Evolutionary conservation across 805 yeast species (phyloP), one percentile per base, ranked within the genome.

Genomic region (Spathaspora arborariae): DNA sequence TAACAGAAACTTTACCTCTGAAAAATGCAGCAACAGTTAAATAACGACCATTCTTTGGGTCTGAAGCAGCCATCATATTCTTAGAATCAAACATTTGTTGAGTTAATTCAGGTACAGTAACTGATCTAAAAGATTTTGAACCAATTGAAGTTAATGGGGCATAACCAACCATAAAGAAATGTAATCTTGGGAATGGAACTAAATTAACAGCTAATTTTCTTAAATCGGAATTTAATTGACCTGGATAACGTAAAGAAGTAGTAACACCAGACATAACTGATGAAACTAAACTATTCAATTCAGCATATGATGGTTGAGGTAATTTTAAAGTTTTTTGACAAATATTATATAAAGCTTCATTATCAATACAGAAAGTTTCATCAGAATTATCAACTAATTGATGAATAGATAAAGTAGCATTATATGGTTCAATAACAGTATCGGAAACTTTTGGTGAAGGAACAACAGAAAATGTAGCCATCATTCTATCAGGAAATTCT

Each of bases 231-330:
- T 90, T 90, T 65, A 90, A 81, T 74, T 90, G 96, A 63, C 97
- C 96, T 51, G 97, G 97, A 76, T 84, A 90, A 71, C 97, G 85
- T 60, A 90, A 77, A 16, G 96, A 87, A 16, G 97, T 90, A 45
- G 97, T 90, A 48, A 90, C 91, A 72, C 97, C 97, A 18, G 94
- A 84, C 97, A 90, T 90, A 48, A 90, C 97, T 39, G 89, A 80
- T 13, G 96, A 85, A 30, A 90, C 94, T 64, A 90, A 78, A 57
- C 78, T 78, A 72, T 90, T 90, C 62, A 90, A 78, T 62, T 90
- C 92, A 46, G 72, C 75, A 68, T 88, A 87, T 41, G 81, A 75
- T 49, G 97, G 97, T 64, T 81, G 88, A 33, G 78, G 78, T 59
- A 89, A 74, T 70, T 87, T 88, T 67, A 90, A 78, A 45, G 96